phyloP scores from a whole-genome alignment of 495 filamentous ascomycete species.

The Lasiosphaeriaceae sp. region DNA sequence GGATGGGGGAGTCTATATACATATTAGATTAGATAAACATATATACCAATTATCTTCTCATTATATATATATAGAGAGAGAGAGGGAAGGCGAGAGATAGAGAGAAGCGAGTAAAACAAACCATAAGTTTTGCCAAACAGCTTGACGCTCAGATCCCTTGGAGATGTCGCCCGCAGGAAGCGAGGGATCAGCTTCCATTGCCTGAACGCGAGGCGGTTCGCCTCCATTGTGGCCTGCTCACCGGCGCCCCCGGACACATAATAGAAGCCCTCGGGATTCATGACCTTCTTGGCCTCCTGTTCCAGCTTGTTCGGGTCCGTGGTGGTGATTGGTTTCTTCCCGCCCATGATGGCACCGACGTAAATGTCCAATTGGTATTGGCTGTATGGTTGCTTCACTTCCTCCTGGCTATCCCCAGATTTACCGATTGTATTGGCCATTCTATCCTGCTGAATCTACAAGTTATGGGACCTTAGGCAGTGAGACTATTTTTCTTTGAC shows the following conservation, averaged over 20 bases:
- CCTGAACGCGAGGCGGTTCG: slow-evolving; percentile 60
- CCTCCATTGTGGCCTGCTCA: slow-evolving; percentile 61
- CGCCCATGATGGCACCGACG: slow-evolving; percentile 44
- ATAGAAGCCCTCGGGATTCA: slow-evolving; percentile 49
- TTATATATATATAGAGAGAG: neutral
- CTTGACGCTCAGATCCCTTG: slow-evolving; percentile 49
- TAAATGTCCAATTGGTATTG: slow-evolving; percentile 50
- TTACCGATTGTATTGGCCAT: slow-evolving; percentile 20
- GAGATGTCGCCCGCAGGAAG: slow-evolving; percentile 36
- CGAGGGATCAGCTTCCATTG: slow-evolving; percentile 58
- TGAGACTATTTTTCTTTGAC: no score
- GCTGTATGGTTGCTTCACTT: slow-evolving; percentile 18
- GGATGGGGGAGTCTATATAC: slow-evolving; percentile 38
- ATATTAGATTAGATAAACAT: no score
- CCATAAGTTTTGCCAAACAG: slow-evolving; percentile 53
- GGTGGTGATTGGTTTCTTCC: slow-evolving; percentile 49
- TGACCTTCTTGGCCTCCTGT: slow-evolving; percentile 47
- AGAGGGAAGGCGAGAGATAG: neutral
- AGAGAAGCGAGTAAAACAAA: neutral
- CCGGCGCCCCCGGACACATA: slow-evolving; percentile 65
- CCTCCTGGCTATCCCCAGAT: slow-evolving; percentile 41
- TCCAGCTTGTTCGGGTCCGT: slow-evolving; percentile 60
- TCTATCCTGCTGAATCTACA: neutral
- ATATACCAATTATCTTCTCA: no score
- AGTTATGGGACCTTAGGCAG: no score